Evolutionary conservation across 202 grass and related monocot species (phyloP).

Genomic region (Panicum hallii): DNA sequence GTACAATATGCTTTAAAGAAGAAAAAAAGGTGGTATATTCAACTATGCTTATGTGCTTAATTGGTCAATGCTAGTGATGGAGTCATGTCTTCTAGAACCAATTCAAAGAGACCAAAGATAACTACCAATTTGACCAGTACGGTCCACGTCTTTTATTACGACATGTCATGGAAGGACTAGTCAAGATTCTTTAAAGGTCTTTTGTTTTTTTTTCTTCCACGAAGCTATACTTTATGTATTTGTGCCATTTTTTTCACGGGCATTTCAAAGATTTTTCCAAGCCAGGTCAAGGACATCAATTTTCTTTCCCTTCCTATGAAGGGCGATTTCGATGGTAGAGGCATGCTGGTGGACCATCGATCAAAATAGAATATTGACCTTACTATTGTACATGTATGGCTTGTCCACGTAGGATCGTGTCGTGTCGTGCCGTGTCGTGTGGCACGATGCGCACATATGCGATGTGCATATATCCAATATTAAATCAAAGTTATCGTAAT

Average conservation of each 20-base stretch:
- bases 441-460: no score
- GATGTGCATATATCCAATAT: neutral
- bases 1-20: neutral
- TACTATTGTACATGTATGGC: neutral
- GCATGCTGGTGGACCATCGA: neutral
- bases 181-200: slow-evolving; percentile 22
- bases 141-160: neutral
- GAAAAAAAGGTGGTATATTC: neutral
- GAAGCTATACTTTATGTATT: neutral
- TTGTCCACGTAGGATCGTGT: neutral
- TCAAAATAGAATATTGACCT: slow-evolving; percentile 18
- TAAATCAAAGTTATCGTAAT: neutral
- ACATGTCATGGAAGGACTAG: neutral
- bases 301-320: neutral
- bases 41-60: neutral
- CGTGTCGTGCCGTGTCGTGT: neutral
- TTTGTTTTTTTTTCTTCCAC: slow-evolving; percentile 8
- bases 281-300: slow-evolving; percentile 29
- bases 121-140: slow-evolving; percentile 4
- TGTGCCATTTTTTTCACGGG: neutral
- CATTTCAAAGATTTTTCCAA: slow-evolving; percentile 44
- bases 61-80: neutral
- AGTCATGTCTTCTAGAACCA: slow-evolving; percentile 19
- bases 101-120: slow-evolving; percentile 28
- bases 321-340: neutral